A percentile compares a stretch with the other conserved stretches of the same genome.
phyloP scores from a whole-genome alignment of 2,329 filamentous ascomycete genomes.

The Epichloe scottii region DNA sequence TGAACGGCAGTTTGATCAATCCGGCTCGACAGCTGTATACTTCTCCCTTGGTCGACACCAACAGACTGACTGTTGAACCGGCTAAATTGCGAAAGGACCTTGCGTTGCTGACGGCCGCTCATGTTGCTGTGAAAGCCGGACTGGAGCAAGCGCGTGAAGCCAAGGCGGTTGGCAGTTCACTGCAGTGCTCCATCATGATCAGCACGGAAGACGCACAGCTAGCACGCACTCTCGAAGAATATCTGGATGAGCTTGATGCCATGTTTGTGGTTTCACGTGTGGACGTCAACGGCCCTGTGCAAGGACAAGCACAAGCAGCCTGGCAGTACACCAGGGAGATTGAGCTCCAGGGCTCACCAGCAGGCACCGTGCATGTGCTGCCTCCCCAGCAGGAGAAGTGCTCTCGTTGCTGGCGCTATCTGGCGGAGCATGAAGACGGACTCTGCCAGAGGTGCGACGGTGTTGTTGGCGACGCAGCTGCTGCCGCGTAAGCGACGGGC shows the following conservation, averaged over 20 bases:
- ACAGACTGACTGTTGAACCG: slow-evolving; percentile 26
- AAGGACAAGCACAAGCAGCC: slow-evolving; percentile 14
- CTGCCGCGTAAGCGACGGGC: slow-evolving; percentile 1
- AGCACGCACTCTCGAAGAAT: slow-evolving; percentile 24
- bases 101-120: slow-evolving; percentile 38
- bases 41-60: slow-evolving; percentile 28
- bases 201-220: slow-evolving; percentile 26
- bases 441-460: slow-evolving; percentile 65
- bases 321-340: slow-evolving; percentile 33
- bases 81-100: slow-evolving; percentile 28
- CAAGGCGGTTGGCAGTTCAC: slow-evolving; percentile 66
- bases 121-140: slow-evolving; percentile 58
- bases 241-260: slow-evolving; percentile 40
- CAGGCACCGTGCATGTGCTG: slow-evolving; percentile 30
- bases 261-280: slow-evolving; percentile 62
- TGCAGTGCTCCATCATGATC: slow-evolving; percentile 62
- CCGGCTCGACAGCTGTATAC: slow-evolving; percentile 37
- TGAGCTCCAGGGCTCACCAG: slow-evolving; percentile 22
- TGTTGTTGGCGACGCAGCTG: slow-evolving; percentile 32
- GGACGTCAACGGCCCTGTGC: slow-evolving; percentile 27
- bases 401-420: slow-evolving; percentile 77
- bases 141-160: slow-evolving; percentile 60
- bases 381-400: slow-evolving; percentile 57
- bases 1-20: slow-evolving; percentile 15
- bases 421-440: slow-evolving; percentile 50